Conservation (phyloP, 352 stramenopile genomes). For the Salisapilia sapeloensis region DNA sequence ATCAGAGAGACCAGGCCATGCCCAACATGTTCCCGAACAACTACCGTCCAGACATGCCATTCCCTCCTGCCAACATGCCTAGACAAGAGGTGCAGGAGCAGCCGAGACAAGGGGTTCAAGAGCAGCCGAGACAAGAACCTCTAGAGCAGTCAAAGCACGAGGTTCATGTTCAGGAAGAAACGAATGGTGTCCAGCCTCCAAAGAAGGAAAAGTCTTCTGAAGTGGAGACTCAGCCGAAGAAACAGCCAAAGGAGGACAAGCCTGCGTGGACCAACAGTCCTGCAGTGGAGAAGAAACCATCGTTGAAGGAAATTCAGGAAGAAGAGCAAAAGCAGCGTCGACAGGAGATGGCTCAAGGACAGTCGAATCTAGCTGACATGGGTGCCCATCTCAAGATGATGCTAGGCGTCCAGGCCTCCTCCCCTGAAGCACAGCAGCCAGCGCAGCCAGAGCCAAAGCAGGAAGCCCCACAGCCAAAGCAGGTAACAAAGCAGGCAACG, state of each 20-base stretch:
- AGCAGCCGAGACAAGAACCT: background rate
- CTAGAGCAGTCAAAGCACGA: background rate
- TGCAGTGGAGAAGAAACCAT: slow-evolving; percentile 10
- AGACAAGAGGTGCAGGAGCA: too few relatives aligned
- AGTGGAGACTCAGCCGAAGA: slow-evolving; percentile 14
- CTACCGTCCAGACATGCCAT: too few relatives aligned
- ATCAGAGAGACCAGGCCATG: slow-evolving; percentile 59
- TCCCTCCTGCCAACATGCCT: too few relatives aligned
- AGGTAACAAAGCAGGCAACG: too few relatives aligned
- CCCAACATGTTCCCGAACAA: too few relatives aligned
- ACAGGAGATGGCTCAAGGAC: slow-evolving; percentile 21
- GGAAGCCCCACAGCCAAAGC: too few relatives aligned
- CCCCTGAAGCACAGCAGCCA: slow-evolving; percentile 2
- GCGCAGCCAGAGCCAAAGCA: too few relatives aligned
- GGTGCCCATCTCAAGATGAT: slow-evolving; percentile 79
- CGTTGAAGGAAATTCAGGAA: slow-evolving; percentile 70
- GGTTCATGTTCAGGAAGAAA: background rate
- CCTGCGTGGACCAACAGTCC: slow-evolving; percentile 18
- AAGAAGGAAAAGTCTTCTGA: slow-evolving; percentile 6
- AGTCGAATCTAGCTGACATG: slow-evolving; percentile 56
- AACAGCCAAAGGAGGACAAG: slow-evolving; percentile 12
- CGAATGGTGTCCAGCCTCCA: slow-evolving; percentile 1
- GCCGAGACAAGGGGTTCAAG: background rate
- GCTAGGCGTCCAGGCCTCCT: slow-evolving; percentile 41
- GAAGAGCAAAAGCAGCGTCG: slow-evolving; percentile 61